Base-by-base conservation (phyloP, 176 grass and related monocot genomes). In the Avena eriantha region DNA sequence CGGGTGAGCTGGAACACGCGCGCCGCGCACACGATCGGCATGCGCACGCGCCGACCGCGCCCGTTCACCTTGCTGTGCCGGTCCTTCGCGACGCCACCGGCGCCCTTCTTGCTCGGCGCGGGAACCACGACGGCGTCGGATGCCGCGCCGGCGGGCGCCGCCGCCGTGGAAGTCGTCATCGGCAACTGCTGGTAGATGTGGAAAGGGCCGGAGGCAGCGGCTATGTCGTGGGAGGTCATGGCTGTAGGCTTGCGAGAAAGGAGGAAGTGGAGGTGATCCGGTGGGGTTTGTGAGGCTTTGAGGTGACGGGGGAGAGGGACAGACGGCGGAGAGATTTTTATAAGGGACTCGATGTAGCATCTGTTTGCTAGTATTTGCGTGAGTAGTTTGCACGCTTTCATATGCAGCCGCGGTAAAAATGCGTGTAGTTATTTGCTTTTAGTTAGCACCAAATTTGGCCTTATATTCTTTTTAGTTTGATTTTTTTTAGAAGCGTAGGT, bases 31-130 rank as follows among this genome's bases (percentile, higher is more conserved):
- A 98, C 88, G 78, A 98, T 95, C 72, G 96, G 96, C 96, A 98
- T 98, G 21, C 96, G 93, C 82, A 98, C 94, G 55, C 96, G 93
- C 18, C 93, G 86, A 8, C 96, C 96, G 10, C 96, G 88, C 19
- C 96, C 96, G 77, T 98, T 94, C 69, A 98, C 96, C 91, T 98
- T 98, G 90, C 93, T 98, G 91, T 98, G 96, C 60, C 96, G 80
- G 90, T 98, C 96, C 89, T 98, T 98, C 6, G 86, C 39, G 14
- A 87, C 39, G 72, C 71, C 69, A 19, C 57, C 60, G 4, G 70
- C 53, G 0, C 76, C 73, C 85, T 90, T 90, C 85, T 87, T 91
- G 57, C 46, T 85, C 35, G 33, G 46, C 24, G 74, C 67, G 34
- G 65, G 56, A 7, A 63, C 69, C 29, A 67, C 1, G 35, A 10